Base-by-base conservation (phyloP, 345 rosid genomes). In the Eucalyptus polybractea region DNA sequence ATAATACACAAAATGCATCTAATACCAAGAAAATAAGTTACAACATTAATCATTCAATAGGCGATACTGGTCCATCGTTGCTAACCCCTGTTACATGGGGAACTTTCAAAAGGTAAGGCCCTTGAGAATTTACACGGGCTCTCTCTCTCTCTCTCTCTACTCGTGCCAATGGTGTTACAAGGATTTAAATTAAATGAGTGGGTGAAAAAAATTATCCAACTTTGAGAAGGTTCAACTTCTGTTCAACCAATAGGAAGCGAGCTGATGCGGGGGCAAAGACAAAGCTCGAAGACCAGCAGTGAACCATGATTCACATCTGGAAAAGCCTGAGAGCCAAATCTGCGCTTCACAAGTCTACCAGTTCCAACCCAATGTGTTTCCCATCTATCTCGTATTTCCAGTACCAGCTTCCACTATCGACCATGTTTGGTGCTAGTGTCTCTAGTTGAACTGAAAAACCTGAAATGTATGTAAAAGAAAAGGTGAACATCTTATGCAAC, bases 381-480 rank as follows among this genome's bases (percentile, higher is more conserved):
- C 95, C 96, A 2, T 93, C 87, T 85, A 94, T 88, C 90, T 93
- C 87, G 97, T 95, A 97, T 88, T 93, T 94, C 99, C 99, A 97
- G 80, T 93, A 93, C 99, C 99, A 97, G 93, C 96, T 97, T 91
- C 99, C 99, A 45, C 91, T 93, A 87, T 96, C 95, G 92, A 91
- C 92, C 93, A 89, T 72, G 58, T 89, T 92, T 47, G 90, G 90
- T 83, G 94, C 93, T 40, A 96, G 91, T 50, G 94, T 94, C 89
- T 92, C 94, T 83, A 95, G 89, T 86, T 94, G 93, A 81, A 95
- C 93, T 80, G 89, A 90, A 88, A 94, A 90, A 90, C 95, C 99
- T 96, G 93, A 87, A 90, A 88, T 58, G 49, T 53, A 45, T 86
- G 89, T 44, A 27, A 58, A 86, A 87, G 80, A 10, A 17, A 76